A percentile compares a stretch with the other conserved stretches of the same genome.
These are phyloP conservation scores for Sugiyamaella sp. DNA, from an alignment of 1,139 yeast genomes.

Conservation along the genomic window DNA sequence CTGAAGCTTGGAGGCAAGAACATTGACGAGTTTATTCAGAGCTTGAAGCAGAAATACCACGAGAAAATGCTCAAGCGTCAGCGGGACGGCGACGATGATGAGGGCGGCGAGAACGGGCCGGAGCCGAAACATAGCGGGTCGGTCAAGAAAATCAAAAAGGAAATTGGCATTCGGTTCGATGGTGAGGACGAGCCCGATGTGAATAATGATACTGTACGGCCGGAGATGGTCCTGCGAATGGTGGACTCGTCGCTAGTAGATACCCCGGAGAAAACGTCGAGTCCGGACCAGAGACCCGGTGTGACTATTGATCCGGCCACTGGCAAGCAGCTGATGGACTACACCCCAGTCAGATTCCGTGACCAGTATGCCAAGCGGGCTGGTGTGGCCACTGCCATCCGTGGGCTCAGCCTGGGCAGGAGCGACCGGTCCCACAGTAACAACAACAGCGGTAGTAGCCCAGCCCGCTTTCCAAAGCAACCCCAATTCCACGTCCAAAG, in stretches of 20 bases:
- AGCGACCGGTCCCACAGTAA: background rate
- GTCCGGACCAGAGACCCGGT: slow-evolving; percentile 5
- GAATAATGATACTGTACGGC: slow-evolving; percentile 38
- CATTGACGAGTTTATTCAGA: slow-evolving; percentile 20
- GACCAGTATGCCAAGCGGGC: slow-evolving; percentile 9
- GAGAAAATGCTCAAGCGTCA: slow-evolving; percentile 30
- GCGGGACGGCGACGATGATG: slow-evolving; percentile 33
- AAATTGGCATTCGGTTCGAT: slow-evolving; percentile 31
- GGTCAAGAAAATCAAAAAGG: slow-evolving; percentile 33
- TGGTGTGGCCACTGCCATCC: background rate
- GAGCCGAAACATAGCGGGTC: slow-evolving; percentile 1
- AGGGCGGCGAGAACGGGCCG: too few species aligned
- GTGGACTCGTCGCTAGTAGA: slow-evolving; percentile 46
- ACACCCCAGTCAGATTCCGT: slow-evolving; percentile 16
- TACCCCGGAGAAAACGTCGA: slow-evolving; percentile 37
- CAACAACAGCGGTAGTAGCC: background rate
- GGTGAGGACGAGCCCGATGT: slow-evolving; percentile 37
- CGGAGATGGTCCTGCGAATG: slow-evolving; percentile 46
- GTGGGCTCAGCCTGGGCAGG: background rate
- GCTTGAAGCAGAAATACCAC: slow-evolving; percentile 20
- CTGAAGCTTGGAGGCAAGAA: slow-evolving; percentile 30
- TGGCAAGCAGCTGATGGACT: slow-evolving; percentile 13
- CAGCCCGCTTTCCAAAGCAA: background rate
- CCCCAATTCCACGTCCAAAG: background rate
- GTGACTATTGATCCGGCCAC: slow-evolving; percentile 6